Evolutionary conservation across 768 basidiomycete genomes (phyloP).

Genomic region (Postia placenta): DNA sequence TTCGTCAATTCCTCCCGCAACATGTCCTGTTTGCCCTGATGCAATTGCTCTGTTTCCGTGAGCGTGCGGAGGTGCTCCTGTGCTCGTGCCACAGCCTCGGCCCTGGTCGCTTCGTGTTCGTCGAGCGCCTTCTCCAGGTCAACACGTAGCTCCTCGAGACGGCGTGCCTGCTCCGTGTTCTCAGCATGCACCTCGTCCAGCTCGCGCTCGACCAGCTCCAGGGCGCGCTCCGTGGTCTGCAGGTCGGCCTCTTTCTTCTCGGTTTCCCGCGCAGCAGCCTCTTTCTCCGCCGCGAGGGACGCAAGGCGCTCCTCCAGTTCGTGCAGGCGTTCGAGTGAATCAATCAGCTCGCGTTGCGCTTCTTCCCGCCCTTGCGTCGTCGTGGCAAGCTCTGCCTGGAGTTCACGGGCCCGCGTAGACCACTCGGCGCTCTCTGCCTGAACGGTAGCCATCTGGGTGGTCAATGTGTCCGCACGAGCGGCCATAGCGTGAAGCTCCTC

Average conservation of each 20-base stretch:
- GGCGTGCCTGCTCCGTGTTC: not conserved
- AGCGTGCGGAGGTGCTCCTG: not conserved
- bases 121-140: not conserved
- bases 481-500: not conserved
- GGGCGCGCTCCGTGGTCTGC: not conserved
- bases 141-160: not conserved
- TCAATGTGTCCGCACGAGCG: not conserved
- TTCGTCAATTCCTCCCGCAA: not conserved
- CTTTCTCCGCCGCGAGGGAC: not conserved
- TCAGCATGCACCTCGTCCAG: not conserved
- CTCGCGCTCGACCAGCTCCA: not conserved
- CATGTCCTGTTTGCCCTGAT: not conserved
- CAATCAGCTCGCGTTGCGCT: not conserved
- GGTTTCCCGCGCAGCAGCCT: not conserved
- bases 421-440: not conserved
- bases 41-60: not conserved
- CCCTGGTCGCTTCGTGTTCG: not conserved
- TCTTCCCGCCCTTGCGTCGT: not conserved
- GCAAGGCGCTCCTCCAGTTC: not conserved
- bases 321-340: not conserved
- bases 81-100: not conserved
- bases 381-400: not conserved
- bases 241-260: not conserved
- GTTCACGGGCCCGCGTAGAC: not conserved
- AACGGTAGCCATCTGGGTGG: not conserved